These are phyloP conservation scores for Botrytis elliptica DNA, from an alignment of 2,329 filamentous ascomycete genomes.

Conservation along the genomic window DNA sequence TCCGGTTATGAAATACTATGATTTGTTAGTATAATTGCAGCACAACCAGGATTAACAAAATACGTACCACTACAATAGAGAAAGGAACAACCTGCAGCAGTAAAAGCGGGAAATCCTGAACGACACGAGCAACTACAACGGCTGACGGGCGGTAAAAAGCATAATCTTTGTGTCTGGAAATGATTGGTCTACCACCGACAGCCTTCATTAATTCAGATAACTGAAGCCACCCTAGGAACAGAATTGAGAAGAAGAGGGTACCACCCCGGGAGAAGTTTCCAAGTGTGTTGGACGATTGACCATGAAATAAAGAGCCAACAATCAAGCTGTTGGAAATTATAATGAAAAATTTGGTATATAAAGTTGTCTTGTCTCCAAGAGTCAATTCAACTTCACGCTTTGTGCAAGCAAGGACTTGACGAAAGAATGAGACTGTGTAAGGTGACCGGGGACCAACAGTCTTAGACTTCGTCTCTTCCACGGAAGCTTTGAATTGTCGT, in stretches of 20 bases:
- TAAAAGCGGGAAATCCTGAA: conserved; percentile 62
- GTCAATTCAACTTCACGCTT: conserved; percentile 77
- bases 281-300: conserved; percentile 55
- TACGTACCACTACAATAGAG: conserved; percentile 47
- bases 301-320: conserved; percentile 77
- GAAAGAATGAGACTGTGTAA: conserved; percentile 72
- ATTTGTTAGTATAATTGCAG: neutral
- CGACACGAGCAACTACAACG: conserved; percentile 60
- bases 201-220: conserved; percentile 77
- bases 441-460: conserved; percentile 66
- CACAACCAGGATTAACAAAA: no score
- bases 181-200: conserved; percentile 68
- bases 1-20: conserved; percentile 59
- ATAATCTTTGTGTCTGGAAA: conserved; percentile 64
- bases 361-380: conserved; percentile 68
- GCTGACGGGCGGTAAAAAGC: conserved; percentile 70
- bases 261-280: conserved; percentile 64
- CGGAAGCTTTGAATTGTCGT: conserved; percentile 62
- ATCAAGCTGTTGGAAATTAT: conserved; percentile 73
- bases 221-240: conserved; percentile 70
- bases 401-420: conserved; percentile 68
- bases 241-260: conserved; percentile 63
- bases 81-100: conserved; percentile 59
- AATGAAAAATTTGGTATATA: conserved; percentile 78
- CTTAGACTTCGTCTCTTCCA: conserved; percentile 66